Evolutionary conservation across 2,329 filamentous ascomycete genomes (phyloP).

Genomic region (Colletotrichum trifolii): DNA sequence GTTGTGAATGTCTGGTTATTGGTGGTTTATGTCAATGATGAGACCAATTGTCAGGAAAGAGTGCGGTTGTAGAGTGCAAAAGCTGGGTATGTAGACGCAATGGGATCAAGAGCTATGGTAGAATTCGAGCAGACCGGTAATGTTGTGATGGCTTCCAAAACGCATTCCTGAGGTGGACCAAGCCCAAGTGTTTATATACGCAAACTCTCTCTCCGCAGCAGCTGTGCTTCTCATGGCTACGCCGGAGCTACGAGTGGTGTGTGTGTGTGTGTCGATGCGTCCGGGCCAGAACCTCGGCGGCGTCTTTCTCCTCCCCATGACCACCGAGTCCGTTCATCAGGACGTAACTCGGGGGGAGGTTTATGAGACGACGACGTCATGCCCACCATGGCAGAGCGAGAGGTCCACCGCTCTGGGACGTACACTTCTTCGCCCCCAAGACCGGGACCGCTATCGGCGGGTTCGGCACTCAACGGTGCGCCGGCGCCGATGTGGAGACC

Average conservation of each 20-base stretch:
- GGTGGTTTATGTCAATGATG: too few relatives aligned
- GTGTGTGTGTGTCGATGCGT: too few relatives aligned
- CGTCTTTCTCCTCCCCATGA: not conserved
- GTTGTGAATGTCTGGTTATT: not conserved
- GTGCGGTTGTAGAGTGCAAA: not conserved
- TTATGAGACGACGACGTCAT: slow-evolving; percentile 31
- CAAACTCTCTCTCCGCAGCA: slow-evolving; percentile 9
- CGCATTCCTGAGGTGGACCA: not conserved
- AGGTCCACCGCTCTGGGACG: slow-evolving; percentile 24
- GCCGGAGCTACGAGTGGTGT: not conserved
- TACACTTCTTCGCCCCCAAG: not conserved
- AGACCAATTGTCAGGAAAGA: too few relatives aligned
- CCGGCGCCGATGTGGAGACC: slow-evolving; percentile 23
- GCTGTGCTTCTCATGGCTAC: not conserved
- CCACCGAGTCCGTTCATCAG: slow-evolving; percentile 17
- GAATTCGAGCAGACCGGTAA: not conserved
- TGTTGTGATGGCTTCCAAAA: not conserved
- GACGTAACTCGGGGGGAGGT: slow-evolving; percentile 23
- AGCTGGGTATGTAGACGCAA: not conserved
- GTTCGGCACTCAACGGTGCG: slow-evolving; percentile 19
- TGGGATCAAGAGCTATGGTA: not conserved
- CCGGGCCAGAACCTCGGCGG: slow-evolving; percentile 1
- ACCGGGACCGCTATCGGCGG: slow-evolving; percentile 22
- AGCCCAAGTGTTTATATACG: slow-evolving; percentile 20
- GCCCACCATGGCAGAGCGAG: slow-evolving; percentile 7